Evolutionary conservation across 108 stramenopile genomes (phyloP).

Genomic region (Pseudonitzschia multistriata): DNA sequence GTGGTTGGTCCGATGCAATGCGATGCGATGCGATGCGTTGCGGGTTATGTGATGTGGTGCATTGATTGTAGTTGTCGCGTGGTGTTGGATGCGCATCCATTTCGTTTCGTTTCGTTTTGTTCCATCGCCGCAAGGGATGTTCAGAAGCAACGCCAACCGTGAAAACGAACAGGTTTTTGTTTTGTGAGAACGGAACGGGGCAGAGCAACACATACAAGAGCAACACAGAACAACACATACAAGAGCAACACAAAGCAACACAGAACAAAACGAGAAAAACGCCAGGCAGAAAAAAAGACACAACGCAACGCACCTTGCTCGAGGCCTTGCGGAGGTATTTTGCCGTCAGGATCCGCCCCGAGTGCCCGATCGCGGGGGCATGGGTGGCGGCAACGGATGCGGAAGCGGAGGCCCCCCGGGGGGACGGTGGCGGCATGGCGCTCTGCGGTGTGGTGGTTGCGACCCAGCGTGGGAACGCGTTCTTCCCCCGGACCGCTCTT

Average conservation of each 20-base stretch:
- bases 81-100: not conserved
- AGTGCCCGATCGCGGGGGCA: not conserved
- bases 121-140: no score
- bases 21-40: not conserved
- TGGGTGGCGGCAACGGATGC: not conserved
- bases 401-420: no score
- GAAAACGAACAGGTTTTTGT: no score
- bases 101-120: not conserved
- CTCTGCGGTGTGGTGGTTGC: no score
- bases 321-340: constrained; percentile 30
- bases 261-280: not conserved
- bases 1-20: no score
- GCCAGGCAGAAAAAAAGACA: not conserved
- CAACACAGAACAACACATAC: not conserved
- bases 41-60: not conserved
- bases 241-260: no score
- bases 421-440: no score
- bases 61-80: not conserved
- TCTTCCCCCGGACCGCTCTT: no score
- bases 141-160: no score
- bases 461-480: no score
- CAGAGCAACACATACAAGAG: no score
- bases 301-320: constrained; percentile 36
- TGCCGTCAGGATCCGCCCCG: constrained; percentile 30
- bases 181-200: no score